phyloP scores from a whole-genome alignment of 768 basidiomycete genomes.

The Thelephora ganbajun region DNA sequence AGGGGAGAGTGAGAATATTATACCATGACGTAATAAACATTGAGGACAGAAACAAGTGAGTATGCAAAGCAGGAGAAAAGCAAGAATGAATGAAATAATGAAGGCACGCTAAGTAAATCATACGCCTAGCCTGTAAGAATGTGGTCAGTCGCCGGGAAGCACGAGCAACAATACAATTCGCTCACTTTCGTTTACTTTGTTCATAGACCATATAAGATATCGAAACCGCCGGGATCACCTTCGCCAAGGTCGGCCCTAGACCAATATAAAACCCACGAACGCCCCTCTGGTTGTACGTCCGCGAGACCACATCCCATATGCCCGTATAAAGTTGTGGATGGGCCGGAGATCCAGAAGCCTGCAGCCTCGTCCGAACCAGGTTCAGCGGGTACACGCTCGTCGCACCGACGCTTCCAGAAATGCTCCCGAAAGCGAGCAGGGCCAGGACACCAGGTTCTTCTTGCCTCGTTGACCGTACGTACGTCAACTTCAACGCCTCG shows the following conservation, averaged over 20 bases:
- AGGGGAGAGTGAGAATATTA: neutral
- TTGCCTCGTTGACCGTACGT: slow-evolving; percentile 72
- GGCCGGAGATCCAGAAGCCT: slow-evolving; percentile 91
- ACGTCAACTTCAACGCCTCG: slow-evolving; percentile 87
- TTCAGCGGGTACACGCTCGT: slow-evolving; percentile 88
- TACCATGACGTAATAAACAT: neutral
- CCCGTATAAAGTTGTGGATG: slow-evolving; percentile 87
- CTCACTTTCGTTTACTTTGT: slow-evolving; percentile 66
- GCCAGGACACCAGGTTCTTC: slow-evolving; percentile 86
- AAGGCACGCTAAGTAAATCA: neutral
- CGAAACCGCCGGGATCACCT: slow-evolving; percentile 93
- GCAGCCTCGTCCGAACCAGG: slow-evolving; percentile 84
- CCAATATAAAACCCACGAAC: slow-evolving; percentile 90
- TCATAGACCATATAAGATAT: slow-evolving; percentile 96
- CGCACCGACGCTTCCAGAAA: slow-evolving; percentile 89
- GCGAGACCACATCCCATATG: slow-evolving; percentile 69
- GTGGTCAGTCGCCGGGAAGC: neutral
- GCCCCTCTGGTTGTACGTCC: slow-evolving; percentile 75
- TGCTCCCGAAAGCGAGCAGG: slow-evolving; percentile 78
- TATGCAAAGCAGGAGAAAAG: too few relatives aligned
- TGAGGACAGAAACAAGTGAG: neutral
- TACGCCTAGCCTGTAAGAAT: neutral
- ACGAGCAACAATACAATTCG: neutral
- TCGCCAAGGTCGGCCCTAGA: neutral
- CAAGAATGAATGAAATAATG: too few relatives aligned